Conservation (phyloP, 1,284 basidiomycete genomes). For the Puccinia novopanici region DNA sequence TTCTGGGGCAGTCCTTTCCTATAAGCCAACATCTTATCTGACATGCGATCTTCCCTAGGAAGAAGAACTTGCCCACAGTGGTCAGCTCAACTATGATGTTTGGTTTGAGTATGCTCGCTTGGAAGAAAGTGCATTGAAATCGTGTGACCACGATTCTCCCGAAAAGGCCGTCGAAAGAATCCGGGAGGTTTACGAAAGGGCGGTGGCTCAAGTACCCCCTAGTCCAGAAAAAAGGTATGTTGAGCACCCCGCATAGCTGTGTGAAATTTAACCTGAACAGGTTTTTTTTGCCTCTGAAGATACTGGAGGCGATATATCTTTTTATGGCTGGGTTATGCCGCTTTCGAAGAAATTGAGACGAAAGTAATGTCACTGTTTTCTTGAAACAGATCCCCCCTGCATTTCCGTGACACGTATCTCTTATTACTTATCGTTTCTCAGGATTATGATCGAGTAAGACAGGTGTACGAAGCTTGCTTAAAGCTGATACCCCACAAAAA, state of each 20-base stretch:
- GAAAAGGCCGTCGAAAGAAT: conserved; percentile 68
- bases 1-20: conserved; percentile 11
- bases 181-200: conserved; percentile 91
- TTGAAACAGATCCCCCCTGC: conserved; percentile 18
- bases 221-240: conserved; percentile 74
- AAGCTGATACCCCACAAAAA: conserved; percentile 88
- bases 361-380: conserved; percentile 65
- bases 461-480: conserved; percentile 89
- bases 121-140: conserved; percentile 82
- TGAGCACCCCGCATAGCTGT: conserved; percentile 1
- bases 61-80: conserved; percentile 83
- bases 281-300: neutral
- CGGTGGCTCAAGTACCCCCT: conserved; percentile 93
- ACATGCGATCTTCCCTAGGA: conserved; percentile 58
- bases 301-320: conserved; percentile 95
- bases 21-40: neutral
- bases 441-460: conserved; percentile 80
- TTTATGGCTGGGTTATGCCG: conserved; percentile 90
- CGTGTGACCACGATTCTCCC: conserved; percentile 72
- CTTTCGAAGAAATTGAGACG: conserved; percentile 95
- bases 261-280: neutral
- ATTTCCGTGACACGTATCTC: neutral
- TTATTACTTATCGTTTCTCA: conserved; percentile 57
- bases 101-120: conserved; percentile 97
- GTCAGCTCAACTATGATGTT: conserved; percentile 85